phyloP scores from a whole-genome alignment of 306 rosid genomes.

The Vicia sativa region DNA sequence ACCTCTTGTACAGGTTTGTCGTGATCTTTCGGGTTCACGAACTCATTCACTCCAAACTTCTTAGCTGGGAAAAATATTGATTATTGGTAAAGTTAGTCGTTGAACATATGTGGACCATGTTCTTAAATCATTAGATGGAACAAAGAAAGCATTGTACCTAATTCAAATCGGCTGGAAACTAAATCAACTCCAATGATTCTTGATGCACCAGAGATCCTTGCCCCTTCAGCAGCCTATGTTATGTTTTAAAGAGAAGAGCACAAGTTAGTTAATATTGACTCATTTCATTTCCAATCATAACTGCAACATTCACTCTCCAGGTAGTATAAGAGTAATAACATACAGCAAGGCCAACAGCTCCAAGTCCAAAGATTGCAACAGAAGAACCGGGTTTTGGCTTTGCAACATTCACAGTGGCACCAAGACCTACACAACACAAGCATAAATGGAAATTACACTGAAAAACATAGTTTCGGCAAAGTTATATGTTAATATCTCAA shows the following conservation, averaged over 20 bases:
- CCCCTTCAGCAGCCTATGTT: conserved; percentile 84
- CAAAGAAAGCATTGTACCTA: conserved; percentile 50
- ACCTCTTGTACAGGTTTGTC: conserved; percentile 83
- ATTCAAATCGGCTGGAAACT: conserved; percentile 67
- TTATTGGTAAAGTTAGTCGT: background rate
- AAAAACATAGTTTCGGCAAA: background rate
- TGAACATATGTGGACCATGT: background rate
- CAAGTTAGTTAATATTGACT: background rate
- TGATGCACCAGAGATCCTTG: conserved; percentile 75
- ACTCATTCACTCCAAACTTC: conserved; percentile 83
- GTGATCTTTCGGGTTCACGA: conserved; percentile 88
- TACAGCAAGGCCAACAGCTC: conserved; percentile 95
- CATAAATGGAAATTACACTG: conserved; percentile 8
- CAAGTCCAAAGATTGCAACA: conserved; percentile 85
- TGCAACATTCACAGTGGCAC: conserved; percentile 90
- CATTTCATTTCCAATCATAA: background rate
- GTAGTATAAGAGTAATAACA: conserved; percentile 34
- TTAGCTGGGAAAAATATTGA: conserved; percentile 58
- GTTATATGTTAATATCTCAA: background rate
- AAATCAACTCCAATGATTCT: conserved; percentile 90
- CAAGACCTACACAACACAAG: conserved; percentile 56
- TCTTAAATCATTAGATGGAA: background rate
- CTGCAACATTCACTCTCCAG: background rate
- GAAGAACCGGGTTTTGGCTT: conserved; percentile 79
- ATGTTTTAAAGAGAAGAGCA: background rate